These are phyloP conservation scores for Phaseolus coccineus DNA, from an alignment of 331 rosid genomes.

Conservation along the genomic window DNA sequence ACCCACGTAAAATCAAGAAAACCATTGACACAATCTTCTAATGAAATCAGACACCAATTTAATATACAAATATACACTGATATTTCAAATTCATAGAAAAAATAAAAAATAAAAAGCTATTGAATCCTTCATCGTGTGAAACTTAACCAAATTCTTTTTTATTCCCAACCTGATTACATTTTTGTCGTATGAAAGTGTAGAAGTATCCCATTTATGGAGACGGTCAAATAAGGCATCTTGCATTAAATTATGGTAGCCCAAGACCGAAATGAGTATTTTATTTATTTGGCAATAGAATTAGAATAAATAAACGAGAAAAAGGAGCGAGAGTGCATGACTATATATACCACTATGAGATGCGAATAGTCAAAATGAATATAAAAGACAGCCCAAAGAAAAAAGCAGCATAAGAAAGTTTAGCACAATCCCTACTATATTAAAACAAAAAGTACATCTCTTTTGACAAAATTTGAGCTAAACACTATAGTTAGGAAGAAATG, in stretches of 20 bases:
- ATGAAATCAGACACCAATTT: background rate
- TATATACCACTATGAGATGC: background rate
- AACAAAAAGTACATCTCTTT: constrained; percentile 28
- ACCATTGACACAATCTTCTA: background rate
- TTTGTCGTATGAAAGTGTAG: background rate
- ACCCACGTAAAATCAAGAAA: background rate
- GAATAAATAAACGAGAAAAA: background rate
- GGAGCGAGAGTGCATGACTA: background rate
- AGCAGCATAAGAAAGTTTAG: background rate
- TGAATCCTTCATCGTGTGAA: background rate
- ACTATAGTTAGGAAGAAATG: constrained; percentile 1
- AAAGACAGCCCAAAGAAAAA: background rate
- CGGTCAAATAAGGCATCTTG: background rate
- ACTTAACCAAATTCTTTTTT: background rate
- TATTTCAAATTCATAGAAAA: background rate
- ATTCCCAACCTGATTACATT: background rate
- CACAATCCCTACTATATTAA: background rate
- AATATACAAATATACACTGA: background rate
- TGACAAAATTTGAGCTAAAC: constrained; percentile 55
- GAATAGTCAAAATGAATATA: constrained; percentile 15
- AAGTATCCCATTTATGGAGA: too few relatives aligned
- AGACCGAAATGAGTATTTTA: background rate
- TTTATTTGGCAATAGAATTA: background rate
- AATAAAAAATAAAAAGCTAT: background rate
- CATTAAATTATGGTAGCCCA: background rate